A percentile compares a stretch with the other conserved stretches of the same genome.
Conservation (phyloP, 73 alveolate genomes). For the Effrenium voratum region DNA sequence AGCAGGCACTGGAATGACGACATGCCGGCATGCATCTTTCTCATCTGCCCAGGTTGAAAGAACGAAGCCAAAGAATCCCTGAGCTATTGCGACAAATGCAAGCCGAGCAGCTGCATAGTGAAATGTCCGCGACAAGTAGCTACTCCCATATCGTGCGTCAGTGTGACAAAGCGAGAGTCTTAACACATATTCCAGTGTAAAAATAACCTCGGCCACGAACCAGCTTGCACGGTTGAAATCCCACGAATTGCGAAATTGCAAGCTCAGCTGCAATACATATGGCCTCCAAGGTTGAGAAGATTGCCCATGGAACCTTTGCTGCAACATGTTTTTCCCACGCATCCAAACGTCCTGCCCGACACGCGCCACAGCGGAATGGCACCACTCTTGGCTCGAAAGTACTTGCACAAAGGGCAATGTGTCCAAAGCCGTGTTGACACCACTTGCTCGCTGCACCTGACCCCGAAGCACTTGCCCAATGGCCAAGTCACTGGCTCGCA, state of each 20-base stretch:
- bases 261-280: slow-evolving; percentile 50
- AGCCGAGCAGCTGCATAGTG: slow-evolving; percentile 63
- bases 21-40: not conserved
- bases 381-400: too few species aligned
- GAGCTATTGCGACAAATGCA: not conserved
- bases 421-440: too few species aligned
- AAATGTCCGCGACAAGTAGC: slow-evolving; percentile 38
- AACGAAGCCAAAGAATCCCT: not conserved
- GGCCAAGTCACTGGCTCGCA: slow-evolving; percentile 48
- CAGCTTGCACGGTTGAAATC: too few species aligned
- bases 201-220: slow-evolving; percentile 21
- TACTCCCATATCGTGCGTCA: slow-evolving; percentile 56
- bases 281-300: slow-evolving; percentile 56
- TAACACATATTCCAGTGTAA: slow-evolving; percentile 7
- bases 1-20: not conserved
- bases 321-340: too few species aligned
- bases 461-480: too few species aligned
- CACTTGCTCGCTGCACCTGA: too few species aligned
- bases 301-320: slow-evolving; percentile 28
- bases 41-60: not conserved
- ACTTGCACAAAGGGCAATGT: too few species aligned
- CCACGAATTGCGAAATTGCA: not conserved
- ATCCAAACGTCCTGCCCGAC: too few species aligned
- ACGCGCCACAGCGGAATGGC: too few species aligned
- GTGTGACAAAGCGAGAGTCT: slow-evolving; percentile 81